A percentile compares a stretch with the other conserved stretches of the same genome.
Evolutionary conservation across 352 stramenopile genomes (phyloP).

Genomic region (Globisporangium radiosum): DNA sequence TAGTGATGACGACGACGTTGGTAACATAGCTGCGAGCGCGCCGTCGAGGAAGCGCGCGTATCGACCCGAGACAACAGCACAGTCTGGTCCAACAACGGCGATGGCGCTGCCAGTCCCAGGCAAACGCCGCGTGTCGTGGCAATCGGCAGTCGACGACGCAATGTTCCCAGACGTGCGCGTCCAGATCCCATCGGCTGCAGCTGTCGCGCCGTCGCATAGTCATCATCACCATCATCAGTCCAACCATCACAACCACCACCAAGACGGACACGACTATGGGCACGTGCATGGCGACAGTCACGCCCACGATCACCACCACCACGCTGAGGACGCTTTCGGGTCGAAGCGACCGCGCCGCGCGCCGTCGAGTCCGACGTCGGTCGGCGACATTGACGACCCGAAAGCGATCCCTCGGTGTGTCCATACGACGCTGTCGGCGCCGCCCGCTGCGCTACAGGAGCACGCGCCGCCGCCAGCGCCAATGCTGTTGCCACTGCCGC

Average conservation of each 20-base stretch:
- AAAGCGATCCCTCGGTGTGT: slow-evolving; percentile 12
- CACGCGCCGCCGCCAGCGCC: no score
- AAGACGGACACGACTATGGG: not conserved
- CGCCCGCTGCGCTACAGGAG: slow-evolving; percentile 4
- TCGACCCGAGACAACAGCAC: not conserved
- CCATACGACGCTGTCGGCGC: slow-evolving; percentile 10
- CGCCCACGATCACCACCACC: slow-evolving; percentile 8
- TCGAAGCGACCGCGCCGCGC: slow-evolving; percentile 30
- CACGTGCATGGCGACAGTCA: slow-evolving; percentile 8
- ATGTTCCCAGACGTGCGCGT: slow-evolving; percentile 4
- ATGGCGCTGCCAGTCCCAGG: not conserved
- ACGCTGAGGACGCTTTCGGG: slow-evolving; percentile 1
- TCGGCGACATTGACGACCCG: slow-evolving; percentile 29
- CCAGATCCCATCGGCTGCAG: slow-evolving; percentile 5
- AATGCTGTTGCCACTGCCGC: not conserved
- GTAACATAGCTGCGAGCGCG: not conserved
- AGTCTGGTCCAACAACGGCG: not conserved
- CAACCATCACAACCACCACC: not conserved
- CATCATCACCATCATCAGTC: not conserved
- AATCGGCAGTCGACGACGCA: not conserved
- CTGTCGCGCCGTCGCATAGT: not conserved
- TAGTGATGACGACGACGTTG: not conserved
- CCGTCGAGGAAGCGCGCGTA: slow-evolving; percentile 1
- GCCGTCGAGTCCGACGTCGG: slow-evolving; percentile 36
- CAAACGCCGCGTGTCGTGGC: not conserved